A percentile compares a stretch with the other conserved stretches of the same genome.
These are phyloP conservation scores for Xylariaceae sp. DNA, from an alignment of 2,329 filamentous ascomycete genomes.

Conservation along the genomic window DNA sequence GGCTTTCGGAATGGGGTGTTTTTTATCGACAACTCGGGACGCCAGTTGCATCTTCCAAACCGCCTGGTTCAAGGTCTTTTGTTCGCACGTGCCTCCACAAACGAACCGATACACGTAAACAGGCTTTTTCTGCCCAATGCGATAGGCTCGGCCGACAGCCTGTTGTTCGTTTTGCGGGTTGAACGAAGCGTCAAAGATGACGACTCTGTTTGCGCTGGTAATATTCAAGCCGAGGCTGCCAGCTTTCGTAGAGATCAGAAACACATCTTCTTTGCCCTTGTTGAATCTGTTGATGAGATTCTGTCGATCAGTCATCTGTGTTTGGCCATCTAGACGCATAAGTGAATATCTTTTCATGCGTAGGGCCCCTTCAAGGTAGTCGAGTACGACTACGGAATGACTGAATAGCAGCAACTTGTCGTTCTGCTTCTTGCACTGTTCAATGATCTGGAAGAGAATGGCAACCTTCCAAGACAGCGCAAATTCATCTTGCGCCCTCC, in stretches of 20 bases:
- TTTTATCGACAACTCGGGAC: constrained; percentile 75
- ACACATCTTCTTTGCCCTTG: constrained; percentile 48
- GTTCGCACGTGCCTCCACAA: constrained; percentile 73
- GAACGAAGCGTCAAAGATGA: constrained; percentile 79
- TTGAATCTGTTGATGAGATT: constrained; percentile 65
- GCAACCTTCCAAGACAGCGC: constrained; percentile 61
- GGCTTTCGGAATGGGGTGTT: constrained; percentile 65
- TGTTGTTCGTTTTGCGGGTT: constrained; percentile 81
- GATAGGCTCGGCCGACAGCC: constrained; percentile 79
- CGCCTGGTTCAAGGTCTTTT: constrained; percentile 63
- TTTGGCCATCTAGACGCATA: constrained; percentile 62
- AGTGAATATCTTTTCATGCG: constrained; percentile 42
- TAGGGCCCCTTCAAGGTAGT: constrained; percentile 61
- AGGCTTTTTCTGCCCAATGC: constrained; percentile 72
- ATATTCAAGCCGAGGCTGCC: constrained; percentile 83
- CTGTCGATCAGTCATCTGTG: constrained; percentile 53
- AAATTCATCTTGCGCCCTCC: constrained; percentile 39
- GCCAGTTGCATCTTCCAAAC: constrained; percentile 81
- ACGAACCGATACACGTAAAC: constrained; percentile 84
- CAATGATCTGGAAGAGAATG: constrained; percentile 63
- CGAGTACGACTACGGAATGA: constrained; percentile 61
- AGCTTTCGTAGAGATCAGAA: constrained; percentile 77
- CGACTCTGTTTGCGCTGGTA: constrained; percentile 73
- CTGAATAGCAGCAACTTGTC: constrained; percentile 83
- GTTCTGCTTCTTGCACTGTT: constrained; percentile 51